phyloP scores from a whole-genome alignment of 75 land plant genomes.

The Pinus tabuliformis region DNA sequence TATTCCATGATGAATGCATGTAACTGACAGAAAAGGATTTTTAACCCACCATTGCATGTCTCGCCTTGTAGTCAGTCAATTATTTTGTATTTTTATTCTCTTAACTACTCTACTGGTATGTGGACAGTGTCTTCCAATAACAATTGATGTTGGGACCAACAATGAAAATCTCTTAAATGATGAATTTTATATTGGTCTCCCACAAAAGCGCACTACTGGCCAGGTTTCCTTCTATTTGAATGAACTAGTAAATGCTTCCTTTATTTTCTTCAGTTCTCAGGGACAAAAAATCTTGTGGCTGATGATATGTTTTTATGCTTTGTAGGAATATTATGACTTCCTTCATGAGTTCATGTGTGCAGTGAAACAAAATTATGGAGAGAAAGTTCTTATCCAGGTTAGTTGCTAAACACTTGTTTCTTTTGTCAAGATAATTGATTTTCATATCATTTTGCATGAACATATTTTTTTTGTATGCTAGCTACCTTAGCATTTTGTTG shows the following conservation, averaged over 20 bases:
- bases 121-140: slow-evolving; percentile 36
- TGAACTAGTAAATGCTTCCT: too few species aligned
- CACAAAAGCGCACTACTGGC: slow-evolving; percentile 32
- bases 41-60: background rate
- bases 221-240: slow-evolving; percentile 9
- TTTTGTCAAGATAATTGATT: background rate
- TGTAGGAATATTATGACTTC: slow-evolving; percentile 79
- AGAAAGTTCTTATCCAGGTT: slow-evolving; percentile 70
- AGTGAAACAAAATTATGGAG: slow-evolving; percentile 71
- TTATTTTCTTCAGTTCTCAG: background rate
- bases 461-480: too few species aligned
- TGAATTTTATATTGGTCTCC: slow-evolving; percentile 41
- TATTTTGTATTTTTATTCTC: background rate
- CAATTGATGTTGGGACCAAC: slow-evolving; percentile 51
- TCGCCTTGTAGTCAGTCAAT: background rate
- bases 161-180: slow-evolving; percentile 34
- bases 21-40: background rate
- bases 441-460: background rate
- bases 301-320: background rate
- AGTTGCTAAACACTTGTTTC: background rate
- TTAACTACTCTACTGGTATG: background rate
- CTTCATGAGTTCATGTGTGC: slow-evolving; percentile 74
- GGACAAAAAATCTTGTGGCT: background rate
- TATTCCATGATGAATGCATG: background rate
- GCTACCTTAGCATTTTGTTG: background rate